Evolutionary conservation across 441 rosid genomes (phyloP).

Genomic region (Gossypium trilobum): DNA sequence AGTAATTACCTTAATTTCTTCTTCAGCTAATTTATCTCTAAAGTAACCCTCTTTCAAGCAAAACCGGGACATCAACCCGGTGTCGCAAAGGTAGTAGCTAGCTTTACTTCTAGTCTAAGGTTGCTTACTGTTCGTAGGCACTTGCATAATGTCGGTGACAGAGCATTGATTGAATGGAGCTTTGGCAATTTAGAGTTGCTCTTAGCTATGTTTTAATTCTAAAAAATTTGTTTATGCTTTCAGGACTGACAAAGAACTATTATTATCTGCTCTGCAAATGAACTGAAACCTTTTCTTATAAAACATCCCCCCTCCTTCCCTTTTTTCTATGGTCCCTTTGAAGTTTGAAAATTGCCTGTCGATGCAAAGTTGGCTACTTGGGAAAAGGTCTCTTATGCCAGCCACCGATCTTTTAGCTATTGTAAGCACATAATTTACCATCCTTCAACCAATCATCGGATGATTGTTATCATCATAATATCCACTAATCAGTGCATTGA

Average conservation of each 20-base stretch:
- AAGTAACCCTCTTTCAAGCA: neutral
- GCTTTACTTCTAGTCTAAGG: neutral
- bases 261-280: neutral
- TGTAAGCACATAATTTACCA: constrained; percentile 33
- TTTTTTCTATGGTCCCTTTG: neutral
- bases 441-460: neutral
- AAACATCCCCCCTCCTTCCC: neutral
- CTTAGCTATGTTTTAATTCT: neutral
- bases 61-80: neutral
- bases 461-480: no score
- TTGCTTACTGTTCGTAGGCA: neutral
- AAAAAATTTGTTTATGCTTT: neutral
- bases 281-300: neutral
- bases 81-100: neutral
- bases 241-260: constrained; percentile 61
- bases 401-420: constrained; percentile 62
- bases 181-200: neutral
- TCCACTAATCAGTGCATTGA: neutral
- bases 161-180: neutral
- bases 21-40: neutral
- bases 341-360: neutral
- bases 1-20: constrained; percentile 17
- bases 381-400: constrained; percentile 35
- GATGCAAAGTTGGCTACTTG: constrained; percentile 50
- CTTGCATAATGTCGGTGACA: neutral